A percentile compares a stretch with the other conserved stretches of the same genome.
phyloP scores from a whole-genome alignment of 495 filamentous ascomycete genomes.

The Chaetomium tenue region DNA sequence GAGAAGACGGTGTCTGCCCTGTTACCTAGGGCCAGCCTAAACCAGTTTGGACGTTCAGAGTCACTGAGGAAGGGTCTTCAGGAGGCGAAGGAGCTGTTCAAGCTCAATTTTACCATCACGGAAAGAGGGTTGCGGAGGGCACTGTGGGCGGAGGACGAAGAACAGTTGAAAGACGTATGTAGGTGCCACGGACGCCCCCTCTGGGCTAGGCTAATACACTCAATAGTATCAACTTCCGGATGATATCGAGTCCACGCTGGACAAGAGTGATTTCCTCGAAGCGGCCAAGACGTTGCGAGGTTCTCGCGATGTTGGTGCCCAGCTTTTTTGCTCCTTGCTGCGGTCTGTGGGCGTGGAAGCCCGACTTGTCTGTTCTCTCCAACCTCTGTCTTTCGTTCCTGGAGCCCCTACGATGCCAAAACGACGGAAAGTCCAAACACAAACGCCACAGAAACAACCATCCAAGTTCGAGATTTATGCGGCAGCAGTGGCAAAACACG shows the following conservation, averaged over 20 bases:
- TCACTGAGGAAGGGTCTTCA: constrained; percentile 77
- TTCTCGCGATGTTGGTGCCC: constrained; percentile 84
- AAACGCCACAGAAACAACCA: constrained; percentile 23
- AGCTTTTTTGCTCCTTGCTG: constrained; percentile 84
- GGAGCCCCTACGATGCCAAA: constrained; percentile 51
- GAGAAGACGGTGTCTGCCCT: constrained; percentile 61
- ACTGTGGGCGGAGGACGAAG: constrained; percentile 66
- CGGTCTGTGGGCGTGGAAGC: constrained; percentile 74
- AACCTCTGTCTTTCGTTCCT: constrained; percentile 71
- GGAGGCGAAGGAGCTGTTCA: constrained; percentile 65
- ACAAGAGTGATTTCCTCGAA: constrained; percentile 66
- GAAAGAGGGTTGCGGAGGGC: constrained; percentile 66
- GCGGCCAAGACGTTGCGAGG: constrained; percentile 66
- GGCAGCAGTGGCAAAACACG: constrained; percentile 37
- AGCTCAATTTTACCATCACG: constrained; percentile 63
- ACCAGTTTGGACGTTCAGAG: constrained; percentile 67
- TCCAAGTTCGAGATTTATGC: constrained; percentile 35
- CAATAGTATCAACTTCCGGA: constrained; percentile 52
- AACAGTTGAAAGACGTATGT: constrained; percentile 57
- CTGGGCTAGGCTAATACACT: constrained; percentile 27
- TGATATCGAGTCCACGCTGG: constrained; percentile 53
- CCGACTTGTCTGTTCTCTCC: constrained; percentile 90
- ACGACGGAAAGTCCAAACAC: constrained; percentile 33
- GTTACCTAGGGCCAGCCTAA: constrained; percentile 58
- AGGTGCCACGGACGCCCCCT: constrained; percentile 19